Conservation (phyloP, 345 rosid genomes). For the Rhodamnia rubescens region DNA sequence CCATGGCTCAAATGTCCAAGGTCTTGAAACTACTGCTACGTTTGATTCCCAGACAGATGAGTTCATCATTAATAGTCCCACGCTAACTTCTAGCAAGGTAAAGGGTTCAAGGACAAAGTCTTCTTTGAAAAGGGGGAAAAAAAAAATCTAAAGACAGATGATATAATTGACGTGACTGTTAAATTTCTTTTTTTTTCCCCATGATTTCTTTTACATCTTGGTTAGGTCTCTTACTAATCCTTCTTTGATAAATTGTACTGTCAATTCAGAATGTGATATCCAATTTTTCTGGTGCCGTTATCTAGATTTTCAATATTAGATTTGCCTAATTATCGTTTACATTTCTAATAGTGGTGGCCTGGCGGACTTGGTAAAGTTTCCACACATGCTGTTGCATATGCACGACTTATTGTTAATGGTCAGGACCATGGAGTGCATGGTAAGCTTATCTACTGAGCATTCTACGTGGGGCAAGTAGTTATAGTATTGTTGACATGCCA, state of each 20-base stretch:
- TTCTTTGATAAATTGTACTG: not conserved
- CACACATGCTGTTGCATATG: slow-evolving; percentile 92
- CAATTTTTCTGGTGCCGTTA: not conserved
- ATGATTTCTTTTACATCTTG: not conserved
- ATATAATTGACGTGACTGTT: not conserved
- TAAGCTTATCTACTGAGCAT: slow-evolving; percentile 10
- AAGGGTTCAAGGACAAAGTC: slow-evolving; percentile 6
- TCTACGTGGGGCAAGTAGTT: not conserved
- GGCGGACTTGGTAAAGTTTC: slow-evolving; percentile 92
- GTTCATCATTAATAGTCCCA: slow-evolving; percentile 81
- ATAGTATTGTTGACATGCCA: slow-evolving; percentile 3
- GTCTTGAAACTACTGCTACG: slow-evolving; percentile 96
- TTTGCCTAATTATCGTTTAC: not conserved
- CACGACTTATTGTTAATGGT: slow-evolving; percentile 71
- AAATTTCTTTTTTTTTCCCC: not conserved
- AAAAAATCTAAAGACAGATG: not conserved
- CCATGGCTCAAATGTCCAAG: slow-evolving; percentile 99
- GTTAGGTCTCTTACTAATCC: not conserved
- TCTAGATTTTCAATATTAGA: not conserved
- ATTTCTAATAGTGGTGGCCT: slow-evolving; percentile 85
- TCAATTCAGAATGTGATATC: not conserved
- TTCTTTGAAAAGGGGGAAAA: not conserved
- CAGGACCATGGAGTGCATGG: slow-evolving; percentile 89
- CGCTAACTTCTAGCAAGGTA: slow-evolving; percentile 88
- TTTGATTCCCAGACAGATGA: slow-evolving; percentile 92